phyloP scores from a whole-genome alignment of 176 grass and related monocot genomes.

The Alloteropsis semialata region DNA sequence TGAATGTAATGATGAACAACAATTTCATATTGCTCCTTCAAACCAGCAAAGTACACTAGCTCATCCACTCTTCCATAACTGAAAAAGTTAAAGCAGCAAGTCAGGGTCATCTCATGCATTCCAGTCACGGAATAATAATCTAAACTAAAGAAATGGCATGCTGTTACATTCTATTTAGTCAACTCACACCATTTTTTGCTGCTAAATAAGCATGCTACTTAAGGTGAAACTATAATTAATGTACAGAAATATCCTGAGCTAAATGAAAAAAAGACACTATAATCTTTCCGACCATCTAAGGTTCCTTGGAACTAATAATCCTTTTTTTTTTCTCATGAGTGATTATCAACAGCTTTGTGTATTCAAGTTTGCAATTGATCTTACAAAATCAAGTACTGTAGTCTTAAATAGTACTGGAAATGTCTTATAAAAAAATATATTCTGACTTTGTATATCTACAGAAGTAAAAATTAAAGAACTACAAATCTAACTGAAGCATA shows the following conservation, averaged over 20 bases:
- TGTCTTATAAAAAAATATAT: not conserved
- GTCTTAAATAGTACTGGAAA: not conserved
- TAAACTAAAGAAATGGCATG: constrained; percentile 9
- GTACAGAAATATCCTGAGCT: not conserved
- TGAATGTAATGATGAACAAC: constrained; percentile 98
- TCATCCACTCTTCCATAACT: constrained; percentile 94
- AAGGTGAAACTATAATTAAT: not conserved
- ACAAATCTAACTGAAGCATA: constrained; percentile 6
- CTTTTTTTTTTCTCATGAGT: not conserved
- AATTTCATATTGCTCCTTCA: constrained; percentile 94
- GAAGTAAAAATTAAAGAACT: not conserved
- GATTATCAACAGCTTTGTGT: not conserved
- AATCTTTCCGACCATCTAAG: not conserved
- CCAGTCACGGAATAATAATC: not conserved
- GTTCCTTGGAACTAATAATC: constrained; percentile 4
- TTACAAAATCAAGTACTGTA: not conserved
- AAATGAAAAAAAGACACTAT: not conserved
- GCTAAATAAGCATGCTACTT: not conserved
- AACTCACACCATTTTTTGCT: not conserved
- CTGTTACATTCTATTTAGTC: not conserved
- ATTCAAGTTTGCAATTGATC: not conserved
- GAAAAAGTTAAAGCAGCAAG: constrained; percentile 26
- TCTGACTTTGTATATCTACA: not conserved
- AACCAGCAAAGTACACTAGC: constrained; percentile 91
- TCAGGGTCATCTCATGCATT: not conserved